Conservation (phyloP, 352 stramenopile species). For the Phytophthora citricola region DNA sequence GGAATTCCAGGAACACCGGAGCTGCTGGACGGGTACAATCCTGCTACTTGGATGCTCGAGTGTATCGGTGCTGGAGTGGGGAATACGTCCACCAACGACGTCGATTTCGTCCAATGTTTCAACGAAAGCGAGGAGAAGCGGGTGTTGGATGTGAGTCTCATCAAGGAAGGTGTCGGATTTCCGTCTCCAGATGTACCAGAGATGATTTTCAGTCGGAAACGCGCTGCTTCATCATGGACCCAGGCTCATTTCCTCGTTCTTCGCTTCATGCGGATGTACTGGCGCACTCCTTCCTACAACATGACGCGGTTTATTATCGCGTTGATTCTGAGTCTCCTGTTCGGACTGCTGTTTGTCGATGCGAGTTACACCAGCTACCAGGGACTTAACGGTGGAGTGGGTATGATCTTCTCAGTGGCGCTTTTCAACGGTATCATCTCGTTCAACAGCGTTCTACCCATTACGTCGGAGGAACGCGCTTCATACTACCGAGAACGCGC, state of each 20-base stretch:
- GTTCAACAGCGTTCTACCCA: constrained; percentile 69
- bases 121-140: constrained; percentile 36
- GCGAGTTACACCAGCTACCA: constrained; percentile 56
- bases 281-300: constrained; percentile 86
- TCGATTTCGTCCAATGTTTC: constrained; percentile 42
- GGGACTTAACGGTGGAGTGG: constrained; percentile 53
- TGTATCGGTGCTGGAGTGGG: constrained; percentile 48
- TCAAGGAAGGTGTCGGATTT: constrained; percentile 40
- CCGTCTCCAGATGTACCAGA: constrained; percentile 33
- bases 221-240: constrained; percentile 22
- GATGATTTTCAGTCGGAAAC: constrained; percentile 49
- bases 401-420: constrained; percentile 82
- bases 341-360: constrained; percentile 68
- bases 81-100: constrained; percentile 11
- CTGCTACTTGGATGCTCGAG: constrained; percentile 52
- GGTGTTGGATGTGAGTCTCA: constrained; percentile 38
- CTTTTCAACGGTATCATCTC: constrained; percentile 81
- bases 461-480: constrained; percentile 77
- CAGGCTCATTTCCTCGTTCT: constrained; percentile 41
- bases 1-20: constrained; percentile 52
- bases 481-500: constrained; percentile 69
- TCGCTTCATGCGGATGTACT: constrained; percentile 78
- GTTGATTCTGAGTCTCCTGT: constrained; percentile 56
- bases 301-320: constrained; percentile 69
- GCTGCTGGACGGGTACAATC: constrained; percentile 61